Evolutionary conservation across 2,329 filamentous ascomycete genomes (phyloP), one percentile per base, ranked within the genome.

Genomic region (Diplodia seriata): DNA sequence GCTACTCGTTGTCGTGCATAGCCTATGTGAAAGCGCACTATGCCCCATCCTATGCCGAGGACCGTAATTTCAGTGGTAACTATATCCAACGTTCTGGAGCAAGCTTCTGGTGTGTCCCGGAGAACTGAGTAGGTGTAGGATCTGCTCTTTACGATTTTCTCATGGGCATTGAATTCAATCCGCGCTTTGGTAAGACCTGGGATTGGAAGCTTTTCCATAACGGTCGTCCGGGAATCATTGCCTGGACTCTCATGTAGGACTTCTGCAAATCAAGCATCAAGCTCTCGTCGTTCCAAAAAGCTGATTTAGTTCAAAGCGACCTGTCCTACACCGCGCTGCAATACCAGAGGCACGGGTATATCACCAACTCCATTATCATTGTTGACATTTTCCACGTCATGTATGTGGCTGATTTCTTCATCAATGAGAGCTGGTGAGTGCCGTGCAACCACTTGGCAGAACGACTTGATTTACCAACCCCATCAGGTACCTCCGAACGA

Each of bases 81-180:
- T 59, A 47, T 14, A 29, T 56, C 20, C 54, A 51, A 12, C 64
- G 14, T n/a, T 43, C 15, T 4, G 23, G 4, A 26, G 23, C 31
- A 20, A 40, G 26, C 47, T 3, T 47, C 5, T 43, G 5, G 20
- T 12, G n/a, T 66, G 1, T 20, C 5, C 1, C 38, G 50, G 29
- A 50, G 2, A 33, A 29, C 64, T 67, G n/a, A 67, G 31, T 15
- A 3, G n/a, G 43, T 47, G 9, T 12, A 68, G 66, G 66, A 36
- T 68, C 66, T 15, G 57, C 50, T 36, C 26, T 59, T 8, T 66
- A 67, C 49, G 85, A 81, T 73, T 80, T 81, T 76, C 80, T 90
- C 68, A 94, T 97, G 91, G 92, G 90, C 71, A 94, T 84, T 23
- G 82, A 84, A 68, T 86, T 88, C 72, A 68, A 68, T 14, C 66